Evolutionary conservation across 371 early-diverging fungal species (phyloP).

Genomic region (Catenaria anguillulae): DNA sequence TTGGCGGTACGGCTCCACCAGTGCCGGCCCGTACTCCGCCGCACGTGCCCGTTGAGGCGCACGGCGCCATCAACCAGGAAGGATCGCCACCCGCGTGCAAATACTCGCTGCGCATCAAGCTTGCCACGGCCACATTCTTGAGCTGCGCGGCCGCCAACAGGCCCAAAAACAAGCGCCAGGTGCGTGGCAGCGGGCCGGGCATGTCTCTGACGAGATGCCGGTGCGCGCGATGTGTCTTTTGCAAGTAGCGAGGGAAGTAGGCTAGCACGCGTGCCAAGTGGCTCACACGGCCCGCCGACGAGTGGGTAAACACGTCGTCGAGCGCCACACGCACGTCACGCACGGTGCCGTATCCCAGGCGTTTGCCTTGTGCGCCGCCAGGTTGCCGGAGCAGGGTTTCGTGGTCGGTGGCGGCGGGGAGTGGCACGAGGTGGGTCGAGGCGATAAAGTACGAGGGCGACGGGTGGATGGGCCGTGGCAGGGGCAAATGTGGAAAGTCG

Average conservation of each 20-base stretch:
- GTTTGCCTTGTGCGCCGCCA: no score
- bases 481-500: constrained; percentile 22
- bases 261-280: constrained; percentile 40
- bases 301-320: neutral
- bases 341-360: neutral
- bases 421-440: constrained; percentile 25
- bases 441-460: constrained; percentile 47
- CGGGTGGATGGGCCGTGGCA: constrained; percentile 33
- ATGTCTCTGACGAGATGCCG: constrained; percentile 26
- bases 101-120: constrained; percentile 35
- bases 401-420: constrained; percentile 20
- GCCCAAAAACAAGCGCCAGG: constrained; percentile 43
- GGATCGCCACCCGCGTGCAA: constrained; percentile 43
- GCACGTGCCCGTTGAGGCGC: no score
- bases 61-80: constrained; percentile 33
- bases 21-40: constrained; percentile 6
- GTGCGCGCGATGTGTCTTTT: constrained; percentile 30
- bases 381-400: neutral
- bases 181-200: constrained; percentile 35
- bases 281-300: constrained; percentile 33
- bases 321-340: neutral
- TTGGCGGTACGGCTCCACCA: constrained; percentile 24
- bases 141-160: constrained; percentile 46
- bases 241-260: constrained; percentile 47
- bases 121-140: constrained; percentile 42